These are phyloP conservation scores for Hyparrhenia diplandra DNA, from an alignment of 176 grass and related monocot genomes.

Conservation along the genomic window DNA sequence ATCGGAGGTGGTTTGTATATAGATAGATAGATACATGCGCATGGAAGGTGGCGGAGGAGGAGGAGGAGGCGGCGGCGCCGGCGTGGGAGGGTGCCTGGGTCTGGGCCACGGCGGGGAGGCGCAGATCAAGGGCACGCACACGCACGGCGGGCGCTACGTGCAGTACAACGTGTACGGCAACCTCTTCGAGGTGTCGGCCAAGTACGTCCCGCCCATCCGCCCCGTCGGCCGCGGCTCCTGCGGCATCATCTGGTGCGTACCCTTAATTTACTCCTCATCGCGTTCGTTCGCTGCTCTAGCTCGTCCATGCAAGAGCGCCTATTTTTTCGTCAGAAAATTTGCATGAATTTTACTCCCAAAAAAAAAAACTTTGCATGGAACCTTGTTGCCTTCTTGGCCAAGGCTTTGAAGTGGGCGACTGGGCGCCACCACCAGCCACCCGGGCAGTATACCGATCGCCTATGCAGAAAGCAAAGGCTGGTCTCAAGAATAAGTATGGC, in stretches of 20 bases:
- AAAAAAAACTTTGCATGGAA: too few species aligned
- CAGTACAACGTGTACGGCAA: slow-evolving; percentile 99
- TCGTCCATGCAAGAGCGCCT: too few species aligned
- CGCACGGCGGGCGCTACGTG: slow-evolving; percentile 85
- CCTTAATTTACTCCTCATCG: too few species aligned
- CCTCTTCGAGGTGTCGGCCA: slow-evolving; percentile 87
- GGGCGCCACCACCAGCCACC: too few species aligned
- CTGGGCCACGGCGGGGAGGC: slow-evolving; percentile 25
- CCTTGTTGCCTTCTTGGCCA: too few species aligned
- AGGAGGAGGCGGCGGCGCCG: slow-evolving; percentile 14
- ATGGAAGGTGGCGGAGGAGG: slow-evolving; percentile 26
- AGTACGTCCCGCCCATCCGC: slow-evolving; percentile 89
- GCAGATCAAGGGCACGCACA: slow-evolving; percentile 67
- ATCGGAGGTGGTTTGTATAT: background rate
- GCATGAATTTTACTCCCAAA: too few species aligned
- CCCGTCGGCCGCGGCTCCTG: slow-evolving; percentile 82
- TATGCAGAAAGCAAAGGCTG: too few species aligned
- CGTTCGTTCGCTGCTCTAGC: too few species aligned
- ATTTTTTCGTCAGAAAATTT: background rate
- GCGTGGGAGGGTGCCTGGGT: slow-evolving; percentile 33
- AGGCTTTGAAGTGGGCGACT: too few species aligned
- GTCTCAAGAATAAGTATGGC: too few species aligned
- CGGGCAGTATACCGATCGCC: too few species aligned
- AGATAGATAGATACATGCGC: slow-evolving; percentile 39
- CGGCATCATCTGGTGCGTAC: slow-evolving; percentile 84